Evolutionary conservation across 2,329 filamentous ascomycete species (phyloP).

Genomic region (Pyrenophora tritici-repentis): DNA sequence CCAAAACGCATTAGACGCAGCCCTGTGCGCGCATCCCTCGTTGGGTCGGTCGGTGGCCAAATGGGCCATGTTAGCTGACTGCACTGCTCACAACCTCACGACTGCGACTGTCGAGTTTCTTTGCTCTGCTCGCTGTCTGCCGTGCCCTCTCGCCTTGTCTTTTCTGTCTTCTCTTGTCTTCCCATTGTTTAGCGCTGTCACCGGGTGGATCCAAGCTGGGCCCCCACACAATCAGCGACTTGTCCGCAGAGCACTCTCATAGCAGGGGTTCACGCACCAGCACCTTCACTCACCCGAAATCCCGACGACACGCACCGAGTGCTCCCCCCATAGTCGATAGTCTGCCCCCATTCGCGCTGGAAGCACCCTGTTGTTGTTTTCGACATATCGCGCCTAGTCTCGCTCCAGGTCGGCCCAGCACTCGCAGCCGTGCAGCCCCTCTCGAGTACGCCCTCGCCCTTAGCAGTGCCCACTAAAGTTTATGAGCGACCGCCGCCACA

Average conservation of each 20-base stretch:
- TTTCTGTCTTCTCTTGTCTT: too few species aligned
- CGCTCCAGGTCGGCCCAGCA: background rate
- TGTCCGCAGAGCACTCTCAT: slow-evolving; percentile 17
- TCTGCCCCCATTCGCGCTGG: slow-evolving; percentile 9
- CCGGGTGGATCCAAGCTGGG: slow-evolving; percentile 17
- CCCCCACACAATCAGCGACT: slow-evolving; percentile 15
- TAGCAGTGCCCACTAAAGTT: slow-evolving; percentile 19
- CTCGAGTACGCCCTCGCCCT: slow-evolving; percentile 16
- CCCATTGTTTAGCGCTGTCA: slow-evolving; percentile 7
- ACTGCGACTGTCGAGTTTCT: slow-evolving; percentile 2
- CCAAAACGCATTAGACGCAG: slow-evolving; percentile 18
- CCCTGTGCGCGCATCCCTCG: slow-evolving; percentile 25
- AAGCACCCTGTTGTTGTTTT: slow-evolving; percentile 1
- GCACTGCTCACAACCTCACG: slow-evolving; percentile 9
- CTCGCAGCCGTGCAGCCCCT: slow-evolving; percentile 12
- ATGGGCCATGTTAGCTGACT: slow-evolving; percentile 6
- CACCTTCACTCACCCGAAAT: slow-evolving; percentile 13
- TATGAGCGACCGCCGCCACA: slow-evolving; percentile 36
- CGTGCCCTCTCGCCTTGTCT: slow-evolving; percentile 8
- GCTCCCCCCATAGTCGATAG: background rate
- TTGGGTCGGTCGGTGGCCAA: slow-evolving; percentile 11
- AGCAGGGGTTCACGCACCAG: slow-evolving; percentile 27
- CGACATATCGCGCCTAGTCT: too few species aligned
- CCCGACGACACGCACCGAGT: slow-evolving; percentile 13
- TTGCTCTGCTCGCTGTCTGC: slow-evolving; percentile 4